Conservation (phyloP, 495 filamentous ascomycete genomes). For the Glutinoglossum americanum region DNA sequence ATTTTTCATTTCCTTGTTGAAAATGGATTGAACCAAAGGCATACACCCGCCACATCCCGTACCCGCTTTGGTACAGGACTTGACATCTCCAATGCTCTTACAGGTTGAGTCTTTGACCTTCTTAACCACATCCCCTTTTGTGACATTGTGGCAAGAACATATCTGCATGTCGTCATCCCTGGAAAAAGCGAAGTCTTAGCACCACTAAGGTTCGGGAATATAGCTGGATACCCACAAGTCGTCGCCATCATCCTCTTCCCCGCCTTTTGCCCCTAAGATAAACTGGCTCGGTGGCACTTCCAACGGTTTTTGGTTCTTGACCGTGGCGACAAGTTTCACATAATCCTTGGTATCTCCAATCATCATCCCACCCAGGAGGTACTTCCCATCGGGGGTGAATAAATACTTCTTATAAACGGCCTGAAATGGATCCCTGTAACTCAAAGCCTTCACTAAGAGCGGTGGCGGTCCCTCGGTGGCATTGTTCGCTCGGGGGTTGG, state of each 20-base stretch:
- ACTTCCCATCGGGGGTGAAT: conserved; percentile 83
- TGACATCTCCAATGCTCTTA: conserved; percentile 70
- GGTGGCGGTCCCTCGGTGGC: conserved; percentile 31
- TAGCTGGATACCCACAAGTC: conserved; percentile 29
- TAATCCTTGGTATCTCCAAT: conserved; percentile 93
- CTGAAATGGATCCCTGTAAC: conserved; percentile 81
- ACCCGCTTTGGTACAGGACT: conserved; percentile 86
- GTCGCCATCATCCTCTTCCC: conserved; percentile 47
- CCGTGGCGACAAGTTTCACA: conserved; percentile 83
- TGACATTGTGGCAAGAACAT: conserved; percentile 92
- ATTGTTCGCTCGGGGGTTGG: conserved; percentile 18
- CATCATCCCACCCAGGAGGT: conserved; percentile 92
- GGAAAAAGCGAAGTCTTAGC: conserved; percentile 12
- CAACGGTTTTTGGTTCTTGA: conserved; percentile 66
- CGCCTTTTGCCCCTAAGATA: conserved; percentile 65
- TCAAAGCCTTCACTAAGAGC: conserved; percentile 59
- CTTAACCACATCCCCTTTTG: conserved; percentile 60
- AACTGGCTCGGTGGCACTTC: conserved; percentile 71
- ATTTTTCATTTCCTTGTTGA: conserved; percentile 75
- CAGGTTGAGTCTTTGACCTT: conserved; percentile 63
- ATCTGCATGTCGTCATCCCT: conserved; percentile 73
- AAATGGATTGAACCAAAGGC: conserved; percentile 79
- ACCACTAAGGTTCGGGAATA: neutral
- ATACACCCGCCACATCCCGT: conserved; percentile 91
- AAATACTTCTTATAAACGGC: conserved; percentile 96